Evolutionary conservation across 2,329 filamentous ascomycete genomes (phyloP), one percentile per base, ranked within the genome.

Genomic region (Talaromyces sp.): DNA sequence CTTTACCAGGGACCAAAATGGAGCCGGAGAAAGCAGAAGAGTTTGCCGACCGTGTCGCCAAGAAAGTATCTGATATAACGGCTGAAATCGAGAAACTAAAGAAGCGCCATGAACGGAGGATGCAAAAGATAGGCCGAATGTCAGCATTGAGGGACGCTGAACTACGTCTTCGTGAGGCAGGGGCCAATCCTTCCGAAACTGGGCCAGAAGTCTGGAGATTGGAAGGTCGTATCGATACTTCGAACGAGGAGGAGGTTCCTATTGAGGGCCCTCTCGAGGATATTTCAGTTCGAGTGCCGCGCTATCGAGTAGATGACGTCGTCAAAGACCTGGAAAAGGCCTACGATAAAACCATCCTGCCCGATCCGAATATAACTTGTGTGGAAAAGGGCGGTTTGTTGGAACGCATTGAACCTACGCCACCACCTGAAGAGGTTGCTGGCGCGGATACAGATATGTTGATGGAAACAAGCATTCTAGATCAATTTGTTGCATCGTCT

Each of bases 31-130:
- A 93, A 66, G 84, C 92, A 0, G 87, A 90, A 45, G 88, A 94
- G 64, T 97, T 97, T 72, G 86, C 88, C 58, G 87, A 88, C 68
- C 85, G 91, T 36, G 89, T 92, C 1, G 77, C 83, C 21, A 84
- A 88, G 50, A 88, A 89, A 67, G 81, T 94, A 10, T 81, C 84
- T 8, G 83, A 88, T 28, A 88, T 89, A 53, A 84, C 89, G 61
- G 84, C 84, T 1, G 92, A 97, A 66, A 91, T 97, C 57, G 88
- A 92, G 65, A 86, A 84, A 64, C 86, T 97, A 83, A 90, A 91
- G 73, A 83, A 83, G 35, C 84, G 88, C 28, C 93, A 99, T 71
- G 86, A 84, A 2, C 85, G 84, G 66, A 83, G 86, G 58, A 82
- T 97, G 76, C 84, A 85, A 22, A 87, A 86, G 63, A 83, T 96